Evolutionary conservation across 441 rosid genomes (phyloP).

Genomic region (Hura crepitans): DNA sequence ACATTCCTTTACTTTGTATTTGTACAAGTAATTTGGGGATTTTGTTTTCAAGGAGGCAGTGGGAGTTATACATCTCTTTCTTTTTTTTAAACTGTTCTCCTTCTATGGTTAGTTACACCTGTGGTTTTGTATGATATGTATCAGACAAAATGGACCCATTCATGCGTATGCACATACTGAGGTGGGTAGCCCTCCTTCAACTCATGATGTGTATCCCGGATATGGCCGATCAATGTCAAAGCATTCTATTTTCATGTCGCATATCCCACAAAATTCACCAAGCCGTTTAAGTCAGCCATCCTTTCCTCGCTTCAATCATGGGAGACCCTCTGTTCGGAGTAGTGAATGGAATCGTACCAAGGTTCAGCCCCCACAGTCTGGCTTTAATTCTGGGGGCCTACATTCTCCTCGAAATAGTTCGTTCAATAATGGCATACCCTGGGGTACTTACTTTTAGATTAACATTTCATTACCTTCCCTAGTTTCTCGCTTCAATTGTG

Average conservation of each 20-base stretch:
- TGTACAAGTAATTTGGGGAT: neutral
- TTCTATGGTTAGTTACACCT: conserved; percentile 7
- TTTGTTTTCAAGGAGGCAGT: conserved; percentile 3
- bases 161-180: conserved; percentile 61
- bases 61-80: neutral
- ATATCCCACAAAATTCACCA: conserved; percentile 66
- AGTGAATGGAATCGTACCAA: conserved; percentile 70
- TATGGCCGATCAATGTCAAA: conserved; percentile 58
- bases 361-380: conserved; percentile 64
- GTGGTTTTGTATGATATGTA: conserved; percentile 23
- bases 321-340: conserved; percentile 53
- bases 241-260: conserved; percentile 52
- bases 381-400: conserved; percentile 55
- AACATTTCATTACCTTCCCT: neutral
- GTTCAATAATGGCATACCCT: conserved; percentile 56
- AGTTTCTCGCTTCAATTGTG: neutral
- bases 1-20: neutral
- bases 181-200: conserved; percentile 67
- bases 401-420: conserved; percentile 86
- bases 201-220: conserved; percentile 61
- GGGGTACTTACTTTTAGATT: conserved; percentile 62
- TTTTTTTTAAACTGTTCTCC: neutral
- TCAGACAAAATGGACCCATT: conserved; percentile 64
- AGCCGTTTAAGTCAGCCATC: conserved; percentile 94
- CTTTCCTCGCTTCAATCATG: conserved; percentile 49